Base-by-base conservation (phyloP, 1,284 basidiomycete species). In the Mixia osmundae region DNA sequence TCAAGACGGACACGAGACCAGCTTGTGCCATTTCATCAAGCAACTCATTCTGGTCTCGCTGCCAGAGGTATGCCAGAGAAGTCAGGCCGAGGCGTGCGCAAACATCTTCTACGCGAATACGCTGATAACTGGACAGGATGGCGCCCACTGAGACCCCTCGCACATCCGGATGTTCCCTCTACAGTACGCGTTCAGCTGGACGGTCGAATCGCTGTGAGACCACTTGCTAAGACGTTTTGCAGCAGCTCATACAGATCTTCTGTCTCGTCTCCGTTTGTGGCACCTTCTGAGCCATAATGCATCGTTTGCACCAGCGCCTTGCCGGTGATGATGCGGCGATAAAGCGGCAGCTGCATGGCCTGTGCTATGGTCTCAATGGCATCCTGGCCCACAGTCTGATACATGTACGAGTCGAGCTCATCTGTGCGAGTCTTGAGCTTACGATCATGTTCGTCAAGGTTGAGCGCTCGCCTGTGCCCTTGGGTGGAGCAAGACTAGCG, bases 331-430 rank as follows among this genome's bases (percentile, higher is more conserved):
- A 74, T 61, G 35, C 67, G 64, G 18, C 79, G 67, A 59, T 77
- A 83, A 14, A 95, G 65, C 3, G 91, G 91, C 2, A 94, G 68
- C 5, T 69, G 72, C 46, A 97, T 63, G 1, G 89, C 80, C 36
- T 67, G 60, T 7, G 83, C 83, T 37, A 97, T 73, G 34, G 78
- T 65, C 36, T 83, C 72, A 33, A 97, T 75, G 4, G 82, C 79
- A 45, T 85, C 79, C 52, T 95, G 89, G 0, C 87, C 91, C 25
- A 97, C 87, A 5, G 89, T 94, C 39, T 99, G 91, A 56, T 94
- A 99, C 58, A 99, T 68, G 61, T 89, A 97, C 30, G 89, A 95
- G 58, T 99, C 89, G 49, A 95, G 70, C 62, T 99, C 91, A 63
- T 95, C 91, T 91, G 56, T 39, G 33, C 12, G 19, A 28, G 14